Percentiles rank a stretch among this genome's conserved stretches.
Conservation (phyloP, 495 filamentous ascomycete species). For the Aspergillus egyptiacus region DNA sequence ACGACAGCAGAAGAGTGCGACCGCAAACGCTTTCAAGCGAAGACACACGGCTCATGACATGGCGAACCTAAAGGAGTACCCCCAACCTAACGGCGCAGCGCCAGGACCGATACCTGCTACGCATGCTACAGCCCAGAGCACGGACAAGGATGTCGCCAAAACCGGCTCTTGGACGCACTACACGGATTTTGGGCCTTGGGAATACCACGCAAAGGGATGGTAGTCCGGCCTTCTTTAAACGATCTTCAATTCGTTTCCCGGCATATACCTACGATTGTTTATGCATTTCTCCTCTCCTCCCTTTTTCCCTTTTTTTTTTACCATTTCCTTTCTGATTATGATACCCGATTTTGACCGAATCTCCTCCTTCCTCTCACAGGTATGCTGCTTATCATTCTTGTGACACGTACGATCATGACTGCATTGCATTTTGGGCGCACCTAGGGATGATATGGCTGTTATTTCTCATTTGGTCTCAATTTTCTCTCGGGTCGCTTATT, state of each 20-base stretch:
- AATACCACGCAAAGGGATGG: slow-evolving; percentile 69
- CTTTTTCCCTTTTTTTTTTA: too few species aligned
- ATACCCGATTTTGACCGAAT: slow-evolving; percentile 23
- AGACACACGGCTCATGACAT: slow-evolving; percentile 88
- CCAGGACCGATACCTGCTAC: slow-evolving; percentile 15
- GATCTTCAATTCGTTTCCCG: slow-evolving; percentile 15
- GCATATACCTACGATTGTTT: slow-evolving; percentile 19
- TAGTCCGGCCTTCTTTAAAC: slow-evolving; percentile 30
- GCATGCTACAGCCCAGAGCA: slow-evolving; percentile 17
- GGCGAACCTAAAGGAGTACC: slow-evolving; percentile 74
- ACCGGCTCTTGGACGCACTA: slow-evolving; percentile 61
- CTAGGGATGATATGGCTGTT: slow-evolving; percentile 33
- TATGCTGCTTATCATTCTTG: slow-evolving; percentile 23
- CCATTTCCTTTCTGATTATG: slow-evolving; percentile 29
- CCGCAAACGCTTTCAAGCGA: slow-evolving; percentile 82
- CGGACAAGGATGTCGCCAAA: slow-evolving; percentile 44
- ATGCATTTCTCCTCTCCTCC: too few species aligned
- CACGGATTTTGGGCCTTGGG: slow-evolving; percentile 58
- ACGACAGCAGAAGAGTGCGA: slow-evolving; percentile 83
- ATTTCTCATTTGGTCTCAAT: slow-evolving; percentile 26
- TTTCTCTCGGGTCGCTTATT: slow-evolving; percentile 24
- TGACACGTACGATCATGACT: slow-evolving; percentile 44
- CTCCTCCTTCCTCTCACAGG: slow-evolving; percentile 18
- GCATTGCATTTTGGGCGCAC: slow-evolving; percentile 46
- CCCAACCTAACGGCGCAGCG: slow-evolving; percentile 36